Evolutionary conservation across 768 basidiomycete species (phyloP).

Genomic region (Kwoniella newhampshirensis): DNA sequence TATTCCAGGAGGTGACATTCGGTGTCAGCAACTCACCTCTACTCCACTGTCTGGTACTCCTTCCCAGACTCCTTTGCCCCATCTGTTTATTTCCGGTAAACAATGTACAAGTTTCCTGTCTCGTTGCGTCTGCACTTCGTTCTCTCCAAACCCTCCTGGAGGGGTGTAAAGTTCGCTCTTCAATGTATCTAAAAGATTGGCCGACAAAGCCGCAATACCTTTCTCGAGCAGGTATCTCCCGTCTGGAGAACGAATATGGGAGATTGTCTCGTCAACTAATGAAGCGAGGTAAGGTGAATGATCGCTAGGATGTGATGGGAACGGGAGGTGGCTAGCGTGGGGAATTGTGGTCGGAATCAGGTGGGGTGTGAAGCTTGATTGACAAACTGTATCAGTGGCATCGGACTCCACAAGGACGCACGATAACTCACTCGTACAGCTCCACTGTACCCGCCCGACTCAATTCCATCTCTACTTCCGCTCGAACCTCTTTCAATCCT

Average conservation of each 20-base stretch:
- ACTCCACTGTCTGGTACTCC: constrained; percentile 45
- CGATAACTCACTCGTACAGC: constrained; percentile 36
- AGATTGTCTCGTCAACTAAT: constrained; percentile 70
- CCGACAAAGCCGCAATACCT: constrained; percentile 70
- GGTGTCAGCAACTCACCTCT: constrained; percentile 34
- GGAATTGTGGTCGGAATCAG: constrained; percentile 55
- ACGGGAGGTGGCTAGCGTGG: constrained; percentile 28
- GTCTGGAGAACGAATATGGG: constrained; percentile 65
- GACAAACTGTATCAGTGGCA: constrained; percentile 46
- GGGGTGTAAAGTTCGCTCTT: constrained; percentile 63
- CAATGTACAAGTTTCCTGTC: constrained; percentile 72
- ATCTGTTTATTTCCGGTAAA: constrained; percentile 74
- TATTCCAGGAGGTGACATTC: too few relatives aligned
- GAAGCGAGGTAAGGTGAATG: constrained; percentile 60
- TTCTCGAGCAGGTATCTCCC: constrained; percentile 69
- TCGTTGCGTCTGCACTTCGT: constrained; percentile 26
- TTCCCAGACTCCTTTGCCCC: constrained; percentile 59
- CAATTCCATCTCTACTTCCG: constrained; percentile 65
- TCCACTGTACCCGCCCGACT: constrained; percentile 58
- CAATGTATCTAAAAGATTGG: constrained; percentile 65
- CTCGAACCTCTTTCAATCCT: constrained; percentile 70
- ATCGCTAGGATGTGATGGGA: constrained; percentile 47
- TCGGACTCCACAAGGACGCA: not conserved
- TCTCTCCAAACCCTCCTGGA: constrained; percentile 7
- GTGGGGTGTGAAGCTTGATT: constrained; percentile 53